These are phyloP conservation scores for Austroboletus novae-zelandiae DNA, from an alignment of 1,284 basidiomycete species.

Conservation along the genomic window DNA sequence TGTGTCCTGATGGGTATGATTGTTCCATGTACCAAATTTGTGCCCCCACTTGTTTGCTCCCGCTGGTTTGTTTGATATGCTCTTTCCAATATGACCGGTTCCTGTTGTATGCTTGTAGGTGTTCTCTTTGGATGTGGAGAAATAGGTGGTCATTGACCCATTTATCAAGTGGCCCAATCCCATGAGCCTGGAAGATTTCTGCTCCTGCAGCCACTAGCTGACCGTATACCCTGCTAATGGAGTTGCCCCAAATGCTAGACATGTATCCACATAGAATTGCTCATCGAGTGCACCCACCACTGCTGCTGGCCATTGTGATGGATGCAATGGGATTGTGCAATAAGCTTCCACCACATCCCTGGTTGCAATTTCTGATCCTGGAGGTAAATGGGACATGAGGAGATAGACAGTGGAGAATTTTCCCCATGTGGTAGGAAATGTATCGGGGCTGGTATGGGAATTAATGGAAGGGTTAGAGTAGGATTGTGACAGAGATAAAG, in stretches of 20 bases:
- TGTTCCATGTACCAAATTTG: neutral
- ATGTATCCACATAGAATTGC: neutral
- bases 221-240: conserved; percentile 36
- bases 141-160: too few relatives aligned
- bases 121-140: neutral
- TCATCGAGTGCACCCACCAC: neutral
- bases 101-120: neutral
- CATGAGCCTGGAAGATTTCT: neutral
- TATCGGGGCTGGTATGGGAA: rapidly evolving
- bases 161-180: conserved; percentile 8
- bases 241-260: conserved; percentile 19
- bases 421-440: neutral
- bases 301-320: neutral
- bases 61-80: neutral
- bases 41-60: neutral
- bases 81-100: rapidly evolving
- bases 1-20: rapidly evolving
- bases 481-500: rapidly evolving
- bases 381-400: neutral
- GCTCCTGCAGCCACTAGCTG: conserved; percentile 28
- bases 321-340: neutral
- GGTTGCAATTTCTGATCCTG: neutral
- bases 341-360: conserved; percentile 1
- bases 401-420: neutral
- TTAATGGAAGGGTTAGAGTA: neutral